Conservation (phyloP, 2,329 filamentous ascomycete genomes). For the Cadophora sp. region DNA sequence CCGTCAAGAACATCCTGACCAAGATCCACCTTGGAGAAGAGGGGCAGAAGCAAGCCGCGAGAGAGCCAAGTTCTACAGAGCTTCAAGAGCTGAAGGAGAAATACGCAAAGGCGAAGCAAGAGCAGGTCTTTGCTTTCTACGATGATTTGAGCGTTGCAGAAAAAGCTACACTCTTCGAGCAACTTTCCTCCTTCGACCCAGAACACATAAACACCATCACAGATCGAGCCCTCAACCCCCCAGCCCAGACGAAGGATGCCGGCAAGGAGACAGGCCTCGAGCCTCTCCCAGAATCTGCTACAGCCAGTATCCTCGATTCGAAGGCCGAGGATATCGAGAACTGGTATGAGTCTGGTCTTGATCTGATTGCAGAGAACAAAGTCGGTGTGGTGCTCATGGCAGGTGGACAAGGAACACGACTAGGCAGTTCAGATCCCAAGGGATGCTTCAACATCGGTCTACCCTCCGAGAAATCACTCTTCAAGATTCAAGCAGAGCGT, state of each 20-base stretch:
- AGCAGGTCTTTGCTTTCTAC: constrained; percentile 87
- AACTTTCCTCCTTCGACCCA: constrained; percentile 84
- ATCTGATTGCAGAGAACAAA: constrained; percentile 71
- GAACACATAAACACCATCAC: constrained; percentile 87
- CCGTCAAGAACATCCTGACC: constrained; percentile 55
- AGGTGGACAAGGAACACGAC: constrained; percentile 91
- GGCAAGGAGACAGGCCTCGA: constrained; percentile 62
- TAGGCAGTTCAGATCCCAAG: constrained; percentile 95
- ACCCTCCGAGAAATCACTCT: constrained; percentile 90
- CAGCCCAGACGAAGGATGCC: constrained; percentile 56
- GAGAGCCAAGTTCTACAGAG: constrained; percentile 48
- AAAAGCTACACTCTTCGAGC: constrained; percentile 79
- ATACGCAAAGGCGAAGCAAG: constrained; percentile 78
- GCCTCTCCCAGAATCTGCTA: constrained; percentile 85
- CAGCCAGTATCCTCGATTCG: constrained; percentile 91
- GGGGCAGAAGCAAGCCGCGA: constrained; percentile 33
- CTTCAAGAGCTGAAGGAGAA: constrained; percentile 67
- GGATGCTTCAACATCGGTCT: constrained; percentile 97
- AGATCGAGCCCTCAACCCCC: constrained; percentile 80
- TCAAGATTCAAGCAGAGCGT: constrained; percentile 96
- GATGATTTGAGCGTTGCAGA: constrained; percentile 77
- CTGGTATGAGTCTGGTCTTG: constrained; percentile 80
- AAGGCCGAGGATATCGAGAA: constrained; percentile 75
- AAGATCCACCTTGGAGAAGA: constrained; percentile 51
- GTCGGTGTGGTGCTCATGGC: constrained; percentile 94